phyloP scores from a whole-genome alignment of 495 filamentous ascomycete genomes.

The Lasiosphaeria ovina region DNA sequence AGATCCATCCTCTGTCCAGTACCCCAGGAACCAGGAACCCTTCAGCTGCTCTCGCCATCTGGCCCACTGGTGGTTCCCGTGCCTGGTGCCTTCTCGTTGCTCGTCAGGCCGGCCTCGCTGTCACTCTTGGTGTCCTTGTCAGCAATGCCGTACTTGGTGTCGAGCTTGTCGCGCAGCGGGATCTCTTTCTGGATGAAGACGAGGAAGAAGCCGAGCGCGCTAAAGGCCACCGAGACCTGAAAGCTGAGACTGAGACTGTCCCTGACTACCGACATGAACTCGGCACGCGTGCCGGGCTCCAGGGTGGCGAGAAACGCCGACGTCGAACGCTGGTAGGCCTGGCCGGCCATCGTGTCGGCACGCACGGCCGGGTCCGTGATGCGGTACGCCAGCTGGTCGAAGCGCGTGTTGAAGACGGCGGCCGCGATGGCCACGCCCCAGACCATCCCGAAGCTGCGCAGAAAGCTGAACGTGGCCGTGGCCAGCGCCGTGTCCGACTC shows the following conservation, averaged over 20 bases:
- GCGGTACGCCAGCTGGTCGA: slow-evolving; percentile 17
- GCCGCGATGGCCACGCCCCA: slow-evolving; percentile 51
- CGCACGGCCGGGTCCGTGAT: slow-evolving; percentile 19
- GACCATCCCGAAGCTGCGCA: slow-evolving; percentile 47
- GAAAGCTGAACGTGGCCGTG: slow-evolving; percentile 44
- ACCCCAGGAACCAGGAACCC: too few species aligned
- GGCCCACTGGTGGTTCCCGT: too few species aligned
- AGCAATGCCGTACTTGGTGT: slow-evolving; percentile 22
- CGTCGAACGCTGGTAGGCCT: slow-evolving; percentile 16
- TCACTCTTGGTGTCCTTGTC: slow-evolving; percentile 5
- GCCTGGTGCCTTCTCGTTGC: too few species aligned
- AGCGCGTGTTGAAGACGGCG: slow-evolving; percentile 43
- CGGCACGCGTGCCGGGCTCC: slow-evolving; percentile 7
- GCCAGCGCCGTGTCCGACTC: slow-evolving; percentile 40
- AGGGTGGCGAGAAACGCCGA: slow-evolving; percentile 12
- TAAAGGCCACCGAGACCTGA: slow-evolving; percentile 23
- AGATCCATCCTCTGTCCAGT: too few species aligned
- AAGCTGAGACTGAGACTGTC: slow-evolving; percentile 12
- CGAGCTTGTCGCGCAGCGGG: slow-evolving; percentile 12
- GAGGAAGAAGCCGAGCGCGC: slow-evolving; percentile 13
- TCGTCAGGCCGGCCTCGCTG: too few species aligned
- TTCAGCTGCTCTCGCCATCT: too few species aligned
- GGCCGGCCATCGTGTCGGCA: slow-evolving; percentile 12
- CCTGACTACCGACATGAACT: slow-evolving; percentile 14
- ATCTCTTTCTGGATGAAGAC: slow-evolving; percentile 12